Evolutionary conservation across 1,139 yeast genomes (phyloP).

Genomic region (Citeromyces hawaiiensis): DNA sequence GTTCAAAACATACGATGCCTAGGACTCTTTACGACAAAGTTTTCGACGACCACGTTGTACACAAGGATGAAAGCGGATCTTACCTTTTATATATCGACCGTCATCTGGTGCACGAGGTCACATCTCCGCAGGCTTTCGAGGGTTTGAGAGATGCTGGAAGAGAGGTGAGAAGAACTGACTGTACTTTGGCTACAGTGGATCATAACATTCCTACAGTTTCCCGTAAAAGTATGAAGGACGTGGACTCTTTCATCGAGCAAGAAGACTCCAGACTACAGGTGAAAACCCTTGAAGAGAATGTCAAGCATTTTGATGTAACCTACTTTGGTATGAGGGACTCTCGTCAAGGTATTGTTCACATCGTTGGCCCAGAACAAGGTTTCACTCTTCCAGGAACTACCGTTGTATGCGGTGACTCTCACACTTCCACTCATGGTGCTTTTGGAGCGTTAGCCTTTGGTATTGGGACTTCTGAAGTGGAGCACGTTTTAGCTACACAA

Average conservation of each 20-base stretch:
- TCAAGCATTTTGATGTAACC: conserved; percentile 75
- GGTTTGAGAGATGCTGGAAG: conserved; percentile 83
- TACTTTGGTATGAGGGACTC: conserved; percentile 90
- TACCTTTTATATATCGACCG: conserved; percentile 84
- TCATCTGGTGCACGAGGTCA: conserved; percentile 94
- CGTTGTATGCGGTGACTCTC: conserved; percentile 97
- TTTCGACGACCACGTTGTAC: conserved; percentile 87
- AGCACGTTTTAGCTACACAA: conserved; percentile 96
- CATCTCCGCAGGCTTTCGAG: conserved; percentile 98
- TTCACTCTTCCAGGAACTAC: conserved; percentile 97
- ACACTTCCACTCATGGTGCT: conserved; percentile 97
- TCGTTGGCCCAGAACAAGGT: conserved; percentile 98
- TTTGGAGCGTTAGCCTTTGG: conserved; percentile 98
- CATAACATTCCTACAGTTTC: conserved; percentile 94
- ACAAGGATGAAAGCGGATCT: conserved; percentile 78
- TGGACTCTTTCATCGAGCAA: conserved; percentile 76
- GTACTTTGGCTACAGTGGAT: conserved; percentile 95
- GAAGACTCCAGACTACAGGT: conserved; percentile 89
- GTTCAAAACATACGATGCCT: conserved; percentile 26
- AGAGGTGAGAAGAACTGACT: conserved; percentile 79
- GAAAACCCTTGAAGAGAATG: conserved; percentile 83
- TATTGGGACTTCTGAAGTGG: conserved; percentile 97
- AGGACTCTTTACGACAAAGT: conserved; percentile 90
- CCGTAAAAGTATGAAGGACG: conserved; percentile 59
- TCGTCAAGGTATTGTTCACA: conserved; percentile 96